A percentile compares a stretch with the other conserved stretches of the same genome.
Conservation (phyloP, 2,329 filamentous ascomycete species). For the Blastomyces parvus region DNA sequence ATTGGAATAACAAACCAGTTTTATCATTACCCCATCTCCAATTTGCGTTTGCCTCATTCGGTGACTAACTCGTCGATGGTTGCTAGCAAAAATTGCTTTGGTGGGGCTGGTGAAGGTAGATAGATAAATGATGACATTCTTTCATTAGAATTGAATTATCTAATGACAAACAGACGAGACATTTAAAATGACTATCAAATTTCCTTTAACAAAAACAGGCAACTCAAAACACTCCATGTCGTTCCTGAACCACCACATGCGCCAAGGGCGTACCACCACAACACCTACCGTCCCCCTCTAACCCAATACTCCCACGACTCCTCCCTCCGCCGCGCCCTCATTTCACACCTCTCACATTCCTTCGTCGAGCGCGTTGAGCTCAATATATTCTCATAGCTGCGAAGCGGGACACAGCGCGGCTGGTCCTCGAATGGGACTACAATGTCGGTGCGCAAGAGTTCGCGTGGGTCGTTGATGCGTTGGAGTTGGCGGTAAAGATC, state of each 20-base stretch:
- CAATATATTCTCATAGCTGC: constrained; percentile 9
- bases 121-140: neutral
- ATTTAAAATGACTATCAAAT: neutral
- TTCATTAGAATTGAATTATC: neutral
- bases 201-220: too few relatives aligned
- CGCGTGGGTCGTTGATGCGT: constrained; percentile 24
- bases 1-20: neutral
- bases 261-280: neutral
- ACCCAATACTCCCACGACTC: constrained; percentile 1
- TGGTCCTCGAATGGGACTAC: constrained; percentile 14
- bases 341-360: neutral
- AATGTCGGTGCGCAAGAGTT: constrained; percentile 11
- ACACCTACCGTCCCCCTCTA: constrained; percentile 1
- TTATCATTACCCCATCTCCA: neutral
- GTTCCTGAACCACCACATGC: neutral
- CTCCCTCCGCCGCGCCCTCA: neutral
- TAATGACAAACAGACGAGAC: neutral
- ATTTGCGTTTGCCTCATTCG: neutral
- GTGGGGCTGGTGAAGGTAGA: neutral
- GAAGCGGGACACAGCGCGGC: constrained; percentile 11
- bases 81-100: neutral
- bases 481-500: constrained; percentile 19
- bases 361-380: neutral
- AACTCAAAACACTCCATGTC: too few relatives aligned
- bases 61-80: neutral